A percentile compares a stretch with the other conserved stretches of the same genome.
Conservation (phyloP, 1,284 basidiomycete species). For the Wolfiporia cocos region DNA sequence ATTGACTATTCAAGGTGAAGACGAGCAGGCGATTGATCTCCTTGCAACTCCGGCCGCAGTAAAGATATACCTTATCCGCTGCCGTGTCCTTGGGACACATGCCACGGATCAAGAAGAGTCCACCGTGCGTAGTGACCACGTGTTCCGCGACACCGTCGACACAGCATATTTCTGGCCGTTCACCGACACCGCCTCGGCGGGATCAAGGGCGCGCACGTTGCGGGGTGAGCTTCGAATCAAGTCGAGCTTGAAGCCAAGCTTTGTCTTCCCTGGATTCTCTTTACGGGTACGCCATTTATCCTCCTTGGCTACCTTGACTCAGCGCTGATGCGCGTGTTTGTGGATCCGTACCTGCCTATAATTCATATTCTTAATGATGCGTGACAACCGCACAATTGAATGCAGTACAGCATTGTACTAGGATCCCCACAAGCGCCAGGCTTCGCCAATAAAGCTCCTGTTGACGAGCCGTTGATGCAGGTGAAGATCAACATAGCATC, state of each 20-base stretch:
- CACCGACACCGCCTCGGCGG: conserved; percentile 23
- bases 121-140: conserved; percentile 37
- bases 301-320: conserved; percentile 2
- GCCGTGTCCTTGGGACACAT: conserved; percentile 39
- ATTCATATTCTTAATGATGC: not conserved
- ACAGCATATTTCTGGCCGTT: conserved; percentile 45
- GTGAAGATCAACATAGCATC: conserved; percentile 39
- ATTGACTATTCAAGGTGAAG: conserved; percentile 35
- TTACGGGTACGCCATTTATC: conserved; percentile 33
- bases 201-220: conserved; percentile 29
- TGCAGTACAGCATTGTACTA: conserved; percentile 44
- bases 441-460: conserved; percentile 26
- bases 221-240: conserved; percentile 48
- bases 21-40: conserved; percentile 45
- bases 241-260: conserved; percentile 41
- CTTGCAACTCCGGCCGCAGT: conserved; percentile 35
- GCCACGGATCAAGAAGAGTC: conserved; percentile 37
- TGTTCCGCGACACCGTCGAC: conserved; percentile 36
- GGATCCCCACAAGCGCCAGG: conserved; percentile 39
- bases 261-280: conserved; percentile 46
- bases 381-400: not conserved
- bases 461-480: conserved; percentile 29
- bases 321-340: not conserved
- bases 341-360: too few species aligned
- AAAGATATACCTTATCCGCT: conserved; percentile 25